Evolutionary conservation across 2,329 filamentous ascomycete genomes (phyloP), one percentile per base, ranked within the genome.

Genomic region (Thielaviopsis euricoi): DNA sequence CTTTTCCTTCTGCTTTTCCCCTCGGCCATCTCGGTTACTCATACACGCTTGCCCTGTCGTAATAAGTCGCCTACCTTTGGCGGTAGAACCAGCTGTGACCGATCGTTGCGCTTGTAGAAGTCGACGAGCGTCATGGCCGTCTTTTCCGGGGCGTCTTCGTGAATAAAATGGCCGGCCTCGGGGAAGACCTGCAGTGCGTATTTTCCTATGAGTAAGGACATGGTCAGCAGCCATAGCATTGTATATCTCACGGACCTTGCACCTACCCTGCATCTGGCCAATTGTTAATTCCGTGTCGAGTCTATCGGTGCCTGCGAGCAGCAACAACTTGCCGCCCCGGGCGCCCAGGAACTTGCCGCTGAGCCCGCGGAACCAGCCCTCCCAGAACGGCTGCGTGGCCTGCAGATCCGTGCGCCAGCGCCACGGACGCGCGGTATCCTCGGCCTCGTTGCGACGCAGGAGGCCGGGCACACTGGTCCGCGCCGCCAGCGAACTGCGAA

Each of bases 121-220:
- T 98, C 93, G 1, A 86, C 87, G 55, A 97, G 73, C 9, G 89
- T 79, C 64, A 86, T 76, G 0, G 93, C 93, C 50, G 86, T 94
- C 74, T 91, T 94, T 66, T 89, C 86, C 0, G 93, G 90, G 54
- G 91, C 79, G 68, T 98, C 93, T 69, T 98, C 93, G 63, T 98
- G 93, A 58, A 98, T 82, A 66, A 98, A 98, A 69, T 98, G 93
- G 0, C 93, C 93, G 1, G 93, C 89, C 67, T 95, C 88, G 0
- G 93, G 90, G 65, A 97, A 87, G 6, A 98, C 90, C 64, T 95
- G 87, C 52, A 98, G 74, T 59, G 95, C 89, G 67, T 97, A 98
- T 76, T 97, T 97, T 5, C 90, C 85, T 82, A 26, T n/a, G n/a
- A n/a, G 29, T 6, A 33, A 13, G 13, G 3, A 21, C 7, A 17